Conservation (phyloP, 2,329 filamentous ascomycete species). For the Xylariomycetidae sp. region DNA sequence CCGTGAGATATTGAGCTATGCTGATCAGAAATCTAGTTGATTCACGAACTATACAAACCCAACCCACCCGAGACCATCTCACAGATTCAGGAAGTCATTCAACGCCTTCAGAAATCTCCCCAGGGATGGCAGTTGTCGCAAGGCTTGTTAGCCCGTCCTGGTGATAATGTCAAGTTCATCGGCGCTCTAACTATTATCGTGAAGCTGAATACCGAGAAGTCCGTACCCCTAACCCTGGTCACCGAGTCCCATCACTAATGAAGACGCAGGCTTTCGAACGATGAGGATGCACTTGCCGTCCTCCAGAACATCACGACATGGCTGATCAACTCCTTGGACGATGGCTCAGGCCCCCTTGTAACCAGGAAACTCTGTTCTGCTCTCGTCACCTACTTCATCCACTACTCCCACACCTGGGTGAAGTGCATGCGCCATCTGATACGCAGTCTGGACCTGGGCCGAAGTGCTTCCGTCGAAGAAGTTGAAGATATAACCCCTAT, state of each 20-base stretch:
- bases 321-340: constrained; percentile 49
- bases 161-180: constrained; percentile 81
- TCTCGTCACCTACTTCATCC: constrained; percentile 68
- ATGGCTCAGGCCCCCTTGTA: constrained; percentile 53
- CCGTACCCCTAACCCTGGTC: constrained; percentile 19
- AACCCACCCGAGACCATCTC: constrained; percentile 42
- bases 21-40: constrained; percentile 37
- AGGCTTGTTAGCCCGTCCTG: constrained; percentile 60
- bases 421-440: constrained; percentile 58
- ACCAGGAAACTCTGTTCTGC: constrained; percentile 72
- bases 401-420: constrained; percentile 63
- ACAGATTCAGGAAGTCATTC: constrained; percentile 64
- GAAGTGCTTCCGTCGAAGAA: constrained; percentile 40
- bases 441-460: constrained; percentile 47
- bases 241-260: not conserved
- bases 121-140: constrained; percentile 84
- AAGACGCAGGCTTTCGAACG: constrained; percentile 45
- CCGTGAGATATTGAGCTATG: too few species aligned
- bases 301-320: constrained; percentile 56
- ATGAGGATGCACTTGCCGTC: constrained; percentile 52
- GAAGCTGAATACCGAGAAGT: constrained; percentile 91
- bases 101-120: constrained; percentile 69
- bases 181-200: constrained; percentile 88
- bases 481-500: constrained; percentile 38
- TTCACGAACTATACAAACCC: constrained; percentile 48